A percentile compares a stretch with the other conserved stretches of the same genome.
Evolutionary conservation across 192 early-diverging fungal species (phyloP).

Genomic region (Chytriomyces sp.): DNA sequence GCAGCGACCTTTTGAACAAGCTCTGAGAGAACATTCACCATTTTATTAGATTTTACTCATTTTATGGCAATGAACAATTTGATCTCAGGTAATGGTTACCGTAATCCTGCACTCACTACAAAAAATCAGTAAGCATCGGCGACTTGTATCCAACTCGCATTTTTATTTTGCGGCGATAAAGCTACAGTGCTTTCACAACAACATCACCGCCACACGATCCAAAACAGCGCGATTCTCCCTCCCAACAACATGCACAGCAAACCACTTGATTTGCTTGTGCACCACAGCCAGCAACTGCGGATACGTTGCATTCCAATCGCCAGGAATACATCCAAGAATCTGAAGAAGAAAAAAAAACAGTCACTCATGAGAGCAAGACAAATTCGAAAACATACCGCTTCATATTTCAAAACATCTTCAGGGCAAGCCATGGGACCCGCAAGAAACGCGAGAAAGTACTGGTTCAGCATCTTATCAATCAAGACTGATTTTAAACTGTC

Average conservation of each 20-base stretch:
- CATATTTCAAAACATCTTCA: conserved; percentile 26
- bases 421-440: conserved; percentile 4
- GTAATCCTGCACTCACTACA: too few species aligned
- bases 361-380: background rate
- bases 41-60: too few species aligned
- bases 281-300: background rate
- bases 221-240: conserved; percentile 1
- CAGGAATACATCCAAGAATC: conserved; percentile 2
- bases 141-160: too few species aligned
- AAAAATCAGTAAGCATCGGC: too few species aligned
- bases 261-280: conserved; percentile 11
- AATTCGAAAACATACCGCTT: conserved; percentile 7
- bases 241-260: conserved; percentile 23
- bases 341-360: background rate
- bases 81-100: too few species aligned
- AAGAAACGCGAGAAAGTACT: conserved; percentile 10
- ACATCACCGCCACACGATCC: conserved; percentile 30
- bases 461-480: conserved; percentile 4
- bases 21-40: background rate
- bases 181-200: background rate
- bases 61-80: too few species aligned
- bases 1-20: conserved; percentile 3
- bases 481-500: conserved; percentile 1
- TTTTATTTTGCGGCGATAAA: too few species aligned
- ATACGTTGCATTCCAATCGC: conserved; percentile 1